Base-by-base conservation (phyloP, 352 stramenopile species). In the Phytophthora foliorum region DNA sequence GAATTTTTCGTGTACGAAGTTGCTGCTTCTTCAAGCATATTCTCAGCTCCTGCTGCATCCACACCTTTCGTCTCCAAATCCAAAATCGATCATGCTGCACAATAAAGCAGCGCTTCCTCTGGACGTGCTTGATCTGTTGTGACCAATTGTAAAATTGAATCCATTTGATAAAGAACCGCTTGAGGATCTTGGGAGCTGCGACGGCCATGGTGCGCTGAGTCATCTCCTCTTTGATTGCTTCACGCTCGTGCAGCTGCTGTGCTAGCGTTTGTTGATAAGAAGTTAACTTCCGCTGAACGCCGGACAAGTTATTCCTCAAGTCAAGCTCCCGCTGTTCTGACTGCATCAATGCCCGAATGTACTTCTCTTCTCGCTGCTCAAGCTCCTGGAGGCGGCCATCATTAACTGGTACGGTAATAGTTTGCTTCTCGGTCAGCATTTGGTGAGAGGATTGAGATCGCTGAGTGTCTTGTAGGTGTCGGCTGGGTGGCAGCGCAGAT, bases 301-400 rank as follows among this genome's bases (percentile, higher is more conserved):
- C 39, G 4, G 49, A 61, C 2, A 94, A 29, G 29, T 86, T 80
- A 16, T 83, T 89, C 11, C 81, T 76, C 4, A 94, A 62, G 29
- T 93, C 82, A 0, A 94, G 61, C 48, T 94, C 87, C 17, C 84
- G 78, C 27, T 93, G 87, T 57, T 94, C 87, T 0, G 83, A 93
- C 57, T 88, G 80, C 77, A 94, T 94, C 21, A 94, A 56, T 8
- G 84, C 84, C 16, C 80, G 75, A 21, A 94, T 89, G 46, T 92
- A 93, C 48, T 91, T 90, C 11, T 83, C 83, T 67, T 94, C 87
- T 21, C 82, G 77, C 1, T 86, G 70, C 24, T 92, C 80, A 0
- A 92, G 78, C 19, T 92, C 82, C 5, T 87, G 76, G 17, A 88
- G 69, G 11, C 75, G 72, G 21, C 54, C 39, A 19, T 75, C 72